These are phyloP conservation scores for Thamnidium elegans DNA, from an alignment of 192 early-diverging fungal genomes.

Conservation along the genomic window DNA sequence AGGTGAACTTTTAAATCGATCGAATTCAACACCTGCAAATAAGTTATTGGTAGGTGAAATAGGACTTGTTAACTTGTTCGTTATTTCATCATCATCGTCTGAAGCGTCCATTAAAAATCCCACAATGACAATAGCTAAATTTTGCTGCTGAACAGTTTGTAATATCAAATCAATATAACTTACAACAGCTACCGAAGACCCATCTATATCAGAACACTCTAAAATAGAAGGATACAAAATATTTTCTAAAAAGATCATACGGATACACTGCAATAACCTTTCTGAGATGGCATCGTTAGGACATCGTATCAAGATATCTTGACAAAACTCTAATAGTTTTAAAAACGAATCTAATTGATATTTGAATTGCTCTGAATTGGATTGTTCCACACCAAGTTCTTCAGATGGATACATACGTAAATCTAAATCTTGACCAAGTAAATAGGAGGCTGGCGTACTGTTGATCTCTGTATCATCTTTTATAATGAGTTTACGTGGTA, in stretches of 20 bases:
- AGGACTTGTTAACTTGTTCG: background rate
- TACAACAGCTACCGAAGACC: slow-evolving; percentile 83
- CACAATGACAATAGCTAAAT: slow-evolving; percentile 68
- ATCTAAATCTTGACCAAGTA: slow-evolving; percentile 37
- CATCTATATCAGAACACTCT: slow-evolving; percentile 90
- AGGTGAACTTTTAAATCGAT: slow-evolving; percentile 4
- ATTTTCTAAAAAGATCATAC: slow-evolving; percentile 76
- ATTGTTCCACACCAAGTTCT: slow-evolving; percentile 31
- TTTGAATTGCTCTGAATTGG: slow-evolving; percentile 62
- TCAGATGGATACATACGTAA: slow-evolving; percentile 9
- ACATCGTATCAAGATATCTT: slow-evolving; percentile 68
- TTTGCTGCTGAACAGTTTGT: slow-evolving; percentile 68
- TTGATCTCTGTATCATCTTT: slow-evolving; percentile 39
- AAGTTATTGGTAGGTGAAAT: background rate
- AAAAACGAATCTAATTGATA: slow-evolving; percentile 65
- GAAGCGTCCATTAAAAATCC: slow-evolving; percentile 67
- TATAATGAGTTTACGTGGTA: slow-evolving; percentile 74
- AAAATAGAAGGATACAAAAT: slow-evolving; percentile 84
- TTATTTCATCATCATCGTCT: background rate
- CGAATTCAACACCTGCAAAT: slow-evolving; percentile 8
- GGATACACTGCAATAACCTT: slow-evolving; percentile 63
- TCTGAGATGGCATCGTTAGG: slow-evolving; percentile 61
- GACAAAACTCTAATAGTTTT: slow-evolving; percentile 68
- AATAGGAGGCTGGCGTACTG: slow-evolving; percentile 27
- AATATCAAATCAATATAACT: slow-evolving; percentile 87